Conservation (phyloP, 106 monocot genomes). For the Alisma plantagoaquatica region DNA sequence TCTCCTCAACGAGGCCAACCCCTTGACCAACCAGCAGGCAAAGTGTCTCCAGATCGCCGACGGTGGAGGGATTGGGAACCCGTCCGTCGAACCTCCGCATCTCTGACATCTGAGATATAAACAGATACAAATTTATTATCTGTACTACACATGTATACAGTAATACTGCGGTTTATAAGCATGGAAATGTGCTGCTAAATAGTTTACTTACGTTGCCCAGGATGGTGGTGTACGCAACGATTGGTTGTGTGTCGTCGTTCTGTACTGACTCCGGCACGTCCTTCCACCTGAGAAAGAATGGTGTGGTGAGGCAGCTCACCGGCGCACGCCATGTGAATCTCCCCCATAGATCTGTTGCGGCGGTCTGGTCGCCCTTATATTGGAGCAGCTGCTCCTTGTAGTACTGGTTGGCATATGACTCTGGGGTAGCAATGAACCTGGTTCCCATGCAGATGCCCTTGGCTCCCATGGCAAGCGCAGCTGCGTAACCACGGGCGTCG, state of each 20-base stretch:
- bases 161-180: too few relatives aligned
- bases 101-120: too few relatives aligned
- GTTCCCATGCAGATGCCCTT: slow-evolving; percentile 4
- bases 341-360: not conserved
- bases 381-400: slow-evolving; percentile 4
- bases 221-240: not conserved
- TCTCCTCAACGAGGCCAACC: too few relatives aligned
- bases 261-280: not conserved
- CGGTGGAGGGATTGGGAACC: too few relatives aligned
- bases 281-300: not conserved
- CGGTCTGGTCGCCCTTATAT: not conserved
- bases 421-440: slow-evolving; percentile 1
- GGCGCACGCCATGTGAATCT: not conserved
- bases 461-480: slow-evolving; percentile 1
- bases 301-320: slow-evolving; percentile 1
- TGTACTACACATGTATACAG: too few relatives aligned
- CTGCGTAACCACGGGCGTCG: slow-evolving; percentile 1
- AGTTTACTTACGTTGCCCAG: too few relatives aligned
- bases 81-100: too few relatives aligned
- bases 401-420: slow-evolving; percentile 1
- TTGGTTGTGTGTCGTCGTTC: slow-evolving; percentile 2
- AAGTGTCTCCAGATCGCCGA: too few relatives aligned
- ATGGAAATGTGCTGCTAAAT: too few relatives aligned
- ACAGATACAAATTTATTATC: too few relatives aligned
- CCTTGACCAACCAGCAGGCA: too few relatives aligned